Conservation (phyloP, 2,329 filamentous ascomycete genomes). For the Moelleriella libera region DNA sequence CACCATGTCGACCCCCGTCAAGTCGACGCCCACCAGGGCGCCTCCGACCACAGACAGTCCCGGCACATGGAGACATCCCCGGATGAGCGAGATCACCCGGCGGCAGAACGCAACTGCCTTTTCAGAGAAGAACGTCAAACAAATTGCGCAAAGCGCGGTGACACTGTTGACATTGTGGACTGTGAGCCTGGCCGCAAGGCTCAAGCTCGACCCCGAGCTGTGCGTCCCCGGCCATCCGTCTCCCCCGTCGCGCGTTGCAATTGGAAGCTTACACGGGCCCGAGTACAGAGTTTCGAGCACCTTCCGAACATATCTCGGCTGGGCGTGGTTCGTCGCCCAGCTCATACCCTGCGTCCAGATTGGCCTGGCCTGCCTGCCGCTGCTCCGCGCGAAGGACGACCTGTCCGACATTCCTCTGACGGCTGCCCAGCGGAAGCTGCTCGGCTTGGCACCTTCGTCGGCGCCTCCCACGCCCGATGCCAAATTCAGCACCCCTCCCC, state of each 20-base stretch:
- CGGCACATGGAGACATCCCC: constrained; percentile 84
- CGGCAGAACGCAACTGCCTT: constrained; percentile 71
- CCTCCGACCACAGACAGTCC: constrained; percentile 36
- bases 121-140: constrained; percentile 59
- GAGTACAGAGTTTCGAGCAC: constrained; percentile 15
- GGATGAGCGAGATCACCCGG: constrained; percentile 71
- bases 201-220: constrained; percentile 23
- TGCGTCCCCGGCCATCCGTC: constrained; percentile 10
- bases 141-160: constrained; percentile 52
- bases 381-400: constrained; percentile 59
- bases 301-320: constrained; percentile 23
- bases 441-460: constrained; percentile 61
- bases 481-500: constrained; percentile 67
- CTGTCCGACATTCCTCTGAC: constrained; percentile 84
- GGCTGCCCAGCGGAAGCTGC: constrained; percentile 55
- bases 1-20: constrained; percentile 17
- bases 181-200: constrained; percentile 17
- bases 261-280: not conserved
- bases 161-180: constrained; percentile 27
- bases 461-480: constrained; percentile 52
- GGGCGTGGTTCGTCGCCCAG: constrained; percentile 34
- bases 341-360: constrained; percentile 58
- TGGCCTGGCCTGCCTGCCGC: constrained; percentile 52
- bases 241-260: not conserved
- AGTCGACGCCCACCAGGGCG: constrained; percentile 27